Evolutionary conservation across 2,329 filamentous ascomycete species (phyloP), one percentile per base, ranked within the genome.

Genomic region (Plenodomus lindquistii): DNA sequence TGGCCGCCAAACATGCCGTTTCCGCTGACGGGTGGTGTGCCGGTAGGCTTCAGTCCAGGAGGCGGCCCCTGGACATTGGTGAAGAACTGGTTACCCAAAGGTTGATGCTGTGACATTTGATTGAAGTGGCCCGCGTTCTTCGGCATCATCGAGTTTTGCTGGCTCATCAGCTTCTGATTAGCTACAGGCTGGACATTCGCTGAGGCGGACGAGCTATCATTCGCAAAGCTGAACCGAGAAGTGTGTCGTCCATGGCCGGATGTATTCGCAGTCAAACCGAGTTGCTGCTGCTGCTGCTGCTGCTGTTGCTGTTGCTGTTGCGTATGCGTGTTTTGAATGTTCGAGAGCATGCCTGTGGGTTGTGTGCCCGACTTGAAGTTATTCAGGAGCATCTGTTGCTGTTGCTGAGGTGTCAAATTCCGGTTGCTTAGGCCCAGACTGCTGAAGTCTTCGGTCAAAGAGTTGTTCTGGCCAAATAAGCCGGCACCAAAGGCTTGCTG

Each of bases 1-100:
- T 97, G 91, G 22, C 90, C 89, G 22, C 90, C 27, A 73, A 97
- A 97, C 83, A 97, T 94, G 57, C 85, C 84, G 45, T 84, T 85
- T 42, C 85, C 85, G 57, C 80, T 85, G 62, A 89, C 91, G 15
- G 94, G 93, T 48, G 94, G 93, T 16, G 93, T 97, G 36, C 91
- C 91, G 2, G 92, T 92, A 18, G 93, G 95, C 76, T 99, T 99
- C 21, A 99, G 80, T 9, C 94, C 94, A 0, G 94, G 95, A 50
- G 94, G 94, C 21, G 95, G 94, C 3, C 92, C 93, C 64, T 95
- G 91, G 65, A 97, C 91, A 44, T 85, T 86, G 40, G 86, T 84
- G 71, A 94, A 97, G 69, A 91, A 94, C 55, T 89, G 88, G 56
- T 81, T 84, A 57, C 80, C 73, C 42, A 82, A 69, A 40, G 75